These are phyloP conservation scores for Leucaena leucocephala DNA, from an alignment of 306 rosid species.

Conservation along the genomic window DNA sequence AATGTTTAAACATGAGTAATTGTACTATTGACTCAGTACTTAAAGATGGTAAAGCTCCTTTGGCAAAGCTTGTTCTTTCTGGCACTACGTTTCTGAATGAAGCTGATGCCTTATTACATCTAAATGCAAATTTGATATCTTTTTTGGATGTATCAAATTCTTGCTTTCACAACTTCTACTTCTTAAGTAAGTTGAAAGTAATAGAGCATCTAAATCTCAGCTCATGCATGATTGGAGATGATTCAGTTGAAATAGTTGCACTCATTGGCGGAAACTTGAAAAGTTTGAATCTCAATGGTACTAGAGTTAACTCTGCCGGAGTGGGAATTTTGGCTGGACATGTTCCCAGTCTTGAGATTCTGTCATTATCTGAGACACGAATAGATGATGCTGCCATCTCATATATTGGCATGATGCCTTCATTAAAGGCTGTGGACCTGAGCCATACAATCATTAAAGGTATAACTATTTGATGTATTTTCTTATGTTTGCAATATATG, in stretches of 20 bases:
- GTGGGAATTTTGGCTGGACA: conserved; percentile 68
- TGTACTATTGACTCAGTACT: conserved; percentile 71
- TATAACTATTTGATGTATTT: conserved; percentile 38
- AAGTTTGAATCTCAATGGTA: conserved; percentile 70
- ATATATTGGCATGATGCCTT: conserved; percentile 77
- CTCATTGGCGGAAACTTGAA: conserved; percentile 67
- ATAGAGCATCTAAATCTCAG: conserved; percentile 81
- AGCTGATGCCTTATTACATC: conserved; percentile 50
- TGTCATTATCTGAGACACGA: conserved; percentile 67
- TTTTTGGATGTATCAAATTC: conserved; percentile 71
- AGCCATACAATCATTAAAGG: conserved; percentile 80
- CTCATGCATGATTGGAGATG: conserved; percentile 70
- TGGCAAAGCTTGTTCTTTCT: conserved; percentile 62
- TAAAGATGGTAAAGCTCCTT: conserved; percentile 61
- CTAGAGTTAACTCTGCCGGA: conserved; percentile 75
- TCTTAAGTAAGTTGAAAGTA: conserved; percentile 58
- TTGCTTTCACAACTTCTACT: conserved; percentile 55
- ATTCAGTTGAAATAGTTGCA: conserved; percentile 61
- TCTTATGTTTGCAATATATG: background rate
- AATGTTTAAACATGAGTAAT: conserved; percentile 78
- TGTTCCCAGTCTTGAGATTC: conserved; percentile 69
- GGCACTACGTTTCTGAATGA: conserved; percentile 69
- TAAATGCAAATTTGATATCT: conserved; percentile 52
- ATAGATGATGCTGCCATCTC: conserved; percentile 69
- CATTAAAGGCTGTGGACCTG: conserved; percentile 69